Evolutionary conservation across 2,329 filamentous ascomycete genomes (phyloP), one percentile per base, ranked within the genome.

Genomic region (Beauveria scarabaeidicola): DNA sequence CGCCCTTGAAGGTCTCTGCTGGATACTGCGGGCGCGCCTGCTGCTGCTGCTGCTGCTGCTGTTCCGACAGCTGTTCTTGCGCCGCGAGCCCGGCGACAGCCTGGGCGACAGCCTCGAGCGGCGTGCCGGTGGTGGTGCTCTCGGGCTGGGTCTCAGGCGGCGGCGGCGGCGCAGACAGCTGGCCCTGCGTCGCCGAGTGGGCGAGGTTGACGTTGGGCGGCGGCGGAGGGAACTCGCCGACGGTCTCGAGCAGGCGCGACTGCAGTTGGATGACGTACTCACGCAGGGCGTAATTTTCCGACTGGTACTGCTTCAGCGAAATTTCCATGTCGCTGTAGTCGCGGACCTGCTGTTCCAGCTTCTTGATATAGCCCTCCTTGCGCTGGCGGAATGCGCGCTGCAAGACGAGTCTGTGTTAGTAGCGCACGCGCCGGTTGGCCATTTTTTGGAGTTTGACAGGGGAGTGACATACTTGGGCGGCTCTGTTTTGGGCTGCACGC

Each of bases 351-450:
- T 94, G 89, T 74, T 99, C 94, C 7, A 99, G 82, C 72, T 96
- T 95, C 78, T 96, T 96, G 73, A 99, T 99, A 73, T 99, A 97
- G 50, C 90, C 90, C 75, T 99, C 94, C 72, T 99, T 99, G 63
- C 94, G 89, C 76, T 97, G 92, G 46, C 94, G 90, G 75, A 99
- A 99, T 46, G 94, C 94, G 72, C 94, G 86, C 93, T 99, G 67
- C 64, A 36, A 13, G 9, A n/a, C 21, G 7, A 10, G 19, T 15
- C 17, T 38, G 17, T 54, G 41, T 57, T 19, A 57, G 44, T 48
- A 8, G 38, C 32, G 23, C 2, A 29, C 27, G 9, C 11, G n/a
- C 10, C n/a, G 19, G 23, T 5, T 17, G 11, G 17, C 32, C 32
- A 36, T 2, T 7, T 15, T 6, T 44, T 9, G 2, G n/a, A 7